Evolutionary conservation across 768 basidiomycete species (phyloP).

Genomic region (Phylloporus sp.): DNA sequence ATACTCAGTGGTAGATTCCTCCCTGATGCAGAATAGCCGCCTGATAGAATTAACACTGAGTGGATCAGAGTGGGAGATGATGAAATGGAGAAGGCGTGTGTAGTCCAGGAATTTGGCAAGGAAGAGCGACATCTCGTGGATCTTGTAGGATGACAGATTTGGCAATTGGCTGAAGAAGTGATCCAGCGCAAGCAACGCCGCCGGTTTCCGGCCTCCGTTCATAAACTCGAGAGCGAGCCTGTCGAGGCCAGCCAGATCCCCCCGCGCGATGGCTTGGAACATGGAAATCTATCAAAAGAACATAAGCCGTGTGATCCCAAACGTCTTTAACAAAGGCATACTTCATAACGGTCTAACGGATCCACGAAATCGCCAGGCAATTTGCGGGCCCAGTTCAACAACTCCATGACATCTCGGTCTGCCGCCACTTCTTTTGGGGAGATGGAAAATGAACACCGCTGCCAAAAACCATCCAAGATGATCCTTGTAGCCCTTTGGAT

Average conservation of each 20-base stretch:
- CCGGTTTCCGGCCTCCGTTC: background rate
- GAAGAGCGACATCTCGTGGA: slow-evolving; percentile 16
- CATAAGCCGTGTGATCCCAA: background rate
- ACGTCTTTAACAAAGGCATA: slow-evolving; percentile 1
- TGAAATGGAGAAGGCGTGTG: background rate
- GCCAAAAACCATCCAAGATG: slow-evolving; percentile 47
- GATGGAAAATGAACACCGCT: slow-evolving; percentile 39
- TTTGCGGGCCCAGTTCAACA: slow-evolving; percentile 27
- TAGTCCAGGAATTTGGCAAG: slow-evolving; percentile 6
- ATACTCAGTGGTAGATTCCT: slow-evolving; percentile 8
- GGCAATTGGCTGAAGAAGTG: slow-evolving; percentile 6
- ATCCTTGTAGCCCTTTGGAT: slow-evolving; percentile 35
- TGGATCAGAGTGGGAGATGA: slow-evolving; percentile 8
- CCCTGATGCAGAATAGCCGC: slow-evolving; percentile 24
- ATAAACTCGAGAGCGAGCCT: slow-evolving; percentile 32
- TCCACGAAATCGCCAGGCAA: slow-evolving; percentile 8
- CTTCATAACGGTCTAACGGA: slow-evolving; percentile 7
- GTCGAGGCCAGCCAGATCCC: slow-evolving; percentile 26
- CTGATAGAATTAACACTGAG: slow-evolving; percentile 16
- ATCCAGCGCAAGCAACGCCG: slow-evolving; percentile 11
- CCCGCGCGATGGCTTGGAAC: slow-evolving; percentile 33
- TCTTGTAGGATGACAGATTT: slow-evolving; percentile 16
- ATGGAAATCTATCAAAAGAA: slow-evolving; percentile 14
- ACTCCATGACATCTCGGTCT: slow-evolving; percentile 3
- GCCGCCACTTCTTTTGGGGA: slow-evolving; percentile 4